Evolutionary conservation across 306 rosid genomes (phyloP), one percentile per base, ranked within the genome.

Genomic region (Glycine soja): DNA sequence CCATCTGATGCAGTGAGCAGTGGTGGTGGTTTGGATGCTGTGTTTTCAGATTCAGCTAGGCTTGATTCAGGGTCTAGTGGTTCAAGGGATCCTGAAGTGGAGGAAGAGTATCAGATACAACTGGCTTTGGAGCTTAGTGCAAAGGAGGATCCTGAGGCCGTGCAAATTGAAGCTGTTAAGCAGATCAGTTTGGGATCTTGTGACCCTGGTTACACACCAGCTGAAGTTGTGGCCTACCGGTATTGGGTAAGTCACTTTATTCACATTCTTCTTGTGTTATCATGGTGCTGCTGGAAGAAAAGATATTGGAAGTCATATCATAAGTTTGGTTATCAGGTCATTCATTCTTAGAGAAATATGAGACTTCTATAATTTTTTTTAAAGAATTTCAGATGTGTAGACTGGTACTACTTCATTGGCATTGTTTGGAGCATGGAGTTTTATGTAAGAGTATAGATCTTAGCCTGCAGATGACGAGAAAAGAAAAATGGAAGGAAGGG

Each of bases 111-210:
- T 88, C 99, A 95, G 89, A 90, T 95, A 76, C 93, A 93, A 40
- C 24, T 95, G 74, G 99, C 99, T 78, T 87, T 93, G 74, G 97
- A 95, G 70, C 48, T 95, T 88, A 95, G 99, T 85, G 99, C 99
- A 34, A 91, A 92, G 82, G 99, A 95, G 86, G 99, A 95, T 89
- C 99, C 97, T 10, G 99, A 93, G 86, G 99, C 99, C 70, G 96
- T 91, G 88, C 97, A 95, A 88, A 95, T 95, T 87, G 99, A 93
- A 87, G 99, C 97, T 82, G 91, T 93, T 66, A 95, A 93, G 93
- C 96, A 95, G 90, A 95, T 95, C 76, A 93, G 99, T 87, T 86
- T 95, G 77, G 99, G 98, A 54, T 90, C 99, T 81, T 91, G 96
- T 83, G 94, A 89, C 38, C 87, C 90, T 63, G 90, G 88, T 74